phyloP scores from a whole-genome alignment of 2,329 filamentous ascomycete genomes.

The Cladosporium sp. region DNA sequence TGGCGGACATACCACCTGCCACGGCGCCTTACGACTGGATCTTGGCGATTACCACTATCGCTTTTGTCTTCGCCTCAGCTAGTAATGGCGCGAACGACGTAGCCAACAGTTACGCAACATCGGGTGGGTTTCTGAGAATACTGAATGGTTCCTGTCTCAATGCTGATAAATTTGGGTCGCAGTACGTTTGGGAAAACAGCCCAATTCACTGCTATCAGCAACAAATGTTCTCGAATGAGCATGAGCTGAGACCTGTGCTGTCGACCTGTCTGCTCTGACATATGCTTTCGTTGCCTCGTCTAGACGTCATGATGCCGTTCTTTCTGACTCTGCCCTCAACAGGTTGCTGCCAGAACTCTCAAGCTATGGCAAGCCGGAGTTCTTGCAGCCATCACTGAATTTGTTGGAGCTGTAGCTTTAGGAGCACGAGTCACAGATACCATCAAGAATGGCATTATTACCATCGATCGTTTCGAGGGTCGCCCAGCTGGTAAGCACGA shows the following conservation, averaged over 20 bases:
- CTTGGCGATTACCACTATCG: slow-evolving; percentile 59
- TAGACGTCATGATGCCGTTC: too few species aligned
- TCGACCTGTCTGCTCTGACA: too few species aligned
- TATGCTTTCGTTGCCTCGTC: too few species aligned
- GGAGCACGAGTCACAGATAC: slow-evolving; percentile 53
- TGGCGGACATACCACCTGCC: neutral
- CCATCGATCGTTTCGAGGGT: slow-evolving; percentile 42
- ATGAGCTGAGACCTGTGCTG: too few species aligned
- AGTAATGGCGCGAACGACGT: slow-evolving; percentile 57
- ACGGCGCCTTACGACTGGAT: slow-evolving; percentile 29
- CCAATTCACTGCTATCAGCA: too few species aligned
- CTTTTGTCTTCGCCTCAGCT: slow-evolving; percentile 57
- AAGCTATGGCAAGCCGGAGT: slow-evolving; percentile 48
- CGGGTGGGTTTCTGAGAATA: too few species aligned
- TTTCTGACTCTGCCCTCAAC: too few species aligned
- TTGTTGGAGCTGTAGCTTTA: slow-evolving; percentile 48
- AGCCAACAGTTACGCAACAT: slow-evolving; percentile 50
- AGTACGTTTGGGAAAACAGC: too few species aligned
- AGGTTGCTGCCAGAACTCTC: slow-evolving; percentile 49
- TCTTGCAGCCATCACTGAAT: slow-evolving; percentile 46
- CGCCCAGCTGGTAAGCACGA: too few species aligned
- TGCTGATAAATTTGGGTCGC: too few species aligned
- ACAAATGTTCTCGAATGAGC: too few species aligned
- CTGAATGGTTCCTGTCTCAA: too few species aligned
- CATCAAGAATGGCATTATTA: slow-evolving; percentile 57